Base-by-base conservation (phyloP, 2,329 filamentous ascomycete species). In the Colletotrichum sp. region DNA sequence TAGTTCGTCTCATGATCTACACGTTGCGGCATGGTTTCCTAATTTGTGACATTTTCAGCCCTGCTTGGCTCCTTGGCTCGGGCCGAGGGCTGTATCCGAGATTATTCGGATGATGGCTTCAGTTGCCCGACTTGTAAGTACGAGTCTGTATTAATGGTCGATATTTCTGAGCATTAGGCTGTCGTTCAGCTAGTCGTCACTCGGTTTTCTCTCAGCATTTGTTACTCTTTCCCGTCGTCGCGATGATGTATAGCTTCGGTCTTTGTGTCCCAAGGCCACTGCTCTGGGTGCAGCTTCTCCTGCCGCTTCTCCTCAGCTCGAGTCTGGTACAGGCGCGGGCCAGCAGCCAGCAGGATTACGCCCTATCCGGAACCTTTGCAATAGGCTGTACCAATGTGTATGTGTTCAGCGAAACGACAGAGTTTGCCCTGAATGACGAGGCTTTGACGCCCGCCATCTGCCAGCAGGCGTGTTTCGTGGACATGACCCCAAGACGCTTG, bases 181-280 rank as follows among this genome's bases (percentile, higher is more conserved):
- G 7, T 6, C 8, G n/a, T 4, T 13, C n/a, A 51, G n/a, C 6
- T 51, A 21, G 6, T 24, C 12, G 2, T 5, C 12, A 51, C n/a
- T 13, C n/a, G n/a, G 6, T 2, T 8, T 51, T 21, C n/a, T 51
- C 6, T 21, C n/a, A 21, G 1, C 1, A 1, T 21, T 6, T 13
- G 4, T 34, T 21, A 21, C 7, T 36, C n/a, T 6, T n/a, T 47
- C 7, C n/a, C 11, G 11, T 21, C n/a, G 11, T 47, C 11, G 7
- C n/a, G 7, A 47, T 47, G 43, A 13, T n/a, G 9, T 47, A n/a
- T 21, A 24, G n/a, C n/a, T 21, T 13, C 43, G 43, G 43, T 24
- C 43, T 51, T 51, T 11, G 3, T 51, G n/a, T 21, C 43, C 11
- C 43, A 2, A 51, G 11, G 13, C 11, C n/a, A 24, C 43, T 51